phyloP scores from a whole-genome alignment of 768 basidiomycete species.

The Fomitopsis serialis region DNA sequence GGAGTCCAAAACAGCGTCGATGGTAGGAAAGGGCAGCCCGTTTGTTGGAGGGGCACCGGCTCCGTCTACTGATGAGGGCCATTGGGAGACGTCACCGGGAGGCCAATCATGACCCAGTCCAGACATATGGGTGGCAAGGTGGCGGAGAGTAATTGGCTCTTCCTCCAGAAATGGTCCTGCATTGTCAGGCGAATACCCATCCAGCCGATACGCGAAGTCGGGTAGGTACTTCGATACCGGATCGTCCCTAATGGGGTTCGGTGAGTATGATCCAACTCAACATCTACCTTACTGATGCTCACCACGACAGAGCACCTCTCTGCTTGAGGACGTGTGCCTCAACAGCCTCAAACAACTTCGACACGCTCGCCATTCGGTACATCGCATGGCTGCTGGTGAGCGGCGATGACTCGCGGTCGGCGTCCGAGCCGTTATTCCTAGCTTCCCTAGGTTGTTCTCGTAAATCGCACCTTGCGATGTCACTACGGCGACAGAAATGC shows the following conservation, averaged over 20 bases:
- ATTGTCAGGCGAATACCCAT: slow-evolving; percentile 12
- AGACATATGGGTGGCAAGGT: slow-evolving; percentile 27
- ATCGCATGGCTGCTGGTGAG: slow-evolving; percentile 31
- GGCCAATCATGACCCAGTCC: slow-evolving; percentile 33
- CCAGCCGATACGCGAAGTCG: slow-evolving; percentile 26
- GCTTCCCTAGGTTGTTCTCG: slow-evolving; percentile 37
- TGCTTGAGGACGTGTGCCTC: slow-evolving; percentile 46
- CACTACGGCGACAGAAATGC: slow-evolving; percentile 45
- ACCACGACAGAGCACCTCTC: slow-evolving; percentile 31
- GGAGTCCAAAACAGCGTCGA: slow-evolving; percentile 28
- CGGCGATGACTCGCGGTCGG: slow-evolving; percentile 18
- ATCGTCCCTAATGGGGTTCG: slow-evolving; percentile 37
- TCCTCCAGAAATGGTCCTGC: not conserved
- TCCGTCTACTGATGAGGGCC: slow-evolving; percentile 33
- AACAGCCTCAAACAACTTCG: slow-evolving; percentile 45
- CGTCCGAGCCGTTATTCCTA: slow-evolving; percentile 39
- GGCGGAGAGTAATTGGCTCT: slow-evolving; percentile 19
- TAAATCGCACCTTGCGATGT: slow-evolving; percentile 39
- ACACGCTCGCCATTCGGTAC: slow-evolving; percentile 47
- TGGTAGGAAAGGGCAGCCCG: slow-evolving; percentile 26
- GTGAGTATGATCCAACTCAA: not conserved
- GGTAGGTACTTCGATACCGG: slow-evolving; percentile 40
- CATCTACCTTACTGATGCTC: slow-evolving; percentile 4
- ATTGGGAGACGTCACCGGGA: slow-evolving; percentile 27
- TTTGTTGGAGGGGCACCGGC: slow-evolving; percentile 24